These are phyloP conservation scores for Circinella minor DNA, from an alignment of 371 early-diverging fungal species.

Conservation along the genomic window DNA sequence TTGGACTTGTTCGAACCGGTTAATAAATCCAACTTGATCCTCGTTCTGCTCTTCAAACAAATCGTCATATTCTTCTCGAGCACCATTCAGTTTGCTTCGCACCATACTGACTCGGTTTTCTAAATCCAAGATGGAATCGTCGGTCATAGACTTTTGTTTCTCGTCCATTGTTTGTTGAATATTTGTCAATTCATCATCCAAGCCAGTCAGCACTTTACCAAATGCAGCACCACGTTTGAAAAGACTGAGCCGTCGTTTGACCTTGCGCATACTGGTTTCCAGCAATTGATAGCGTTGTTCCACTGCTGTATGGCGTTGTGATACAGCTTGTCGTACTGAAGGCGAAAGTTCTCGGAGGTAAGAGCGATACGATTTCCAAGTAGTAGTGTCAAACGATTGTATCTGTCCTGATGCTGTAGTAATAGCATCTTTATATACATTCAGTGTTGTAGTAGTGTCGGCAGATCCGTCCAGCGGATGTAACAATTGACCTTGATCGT, in stretches of 20 bases:
- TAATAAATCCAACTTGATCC: conserved; percentile 19
- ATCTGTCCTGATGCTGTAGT: conserved; percentile 6
- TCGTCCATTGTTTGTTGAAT: conserved; percentile 34
- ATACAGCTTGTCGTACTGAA: conserved; percentile 16
- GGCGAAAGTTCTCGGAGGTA: conserved; percentile 18
- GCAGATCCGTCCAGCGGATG: conserved; percentile 38
- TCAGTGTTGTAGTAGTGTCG: not conserved
- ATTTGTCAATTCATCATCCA: conserved; percentile 43
- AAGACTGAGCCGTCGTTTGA: conserved; percentile 22
- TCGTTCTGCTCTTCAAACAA: conserved; percentile 19
- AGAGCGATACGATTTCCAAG: conserved; percentile 33
- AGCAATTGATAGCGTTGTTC: conserved; percentile 17
- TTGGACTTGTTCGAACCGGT: conserved; percentile 30
- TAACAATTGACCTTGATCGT: not conserved
- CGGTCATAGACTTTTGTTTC: conserved; percentile 20
- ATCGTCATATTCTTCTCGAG: conserved; percentile 38
- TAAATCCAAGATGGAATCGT: conserved; percentile 37
- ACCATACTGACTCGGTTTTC: conserved; percentile 42
- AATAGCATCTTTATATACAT: conserved; percentile 9
- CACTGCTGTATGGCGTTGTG: conserved; percentile 13
- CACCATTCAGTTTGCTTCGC: conserved; percentile 29
- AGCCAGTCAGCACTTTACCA: conserved; percentile 27
- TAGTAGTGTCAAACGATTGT: conserved; percentile 24
- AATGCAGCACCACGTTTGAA: conserved; percentile 44
- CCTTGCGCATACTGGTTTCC: conserved; percentile 17